A percentile compares a stretch with the other conserved stretches of the same genome.
Conservation (phyloP, 352 stramenopile genomes). For the Peronosclerospora sorghi region DNA sequence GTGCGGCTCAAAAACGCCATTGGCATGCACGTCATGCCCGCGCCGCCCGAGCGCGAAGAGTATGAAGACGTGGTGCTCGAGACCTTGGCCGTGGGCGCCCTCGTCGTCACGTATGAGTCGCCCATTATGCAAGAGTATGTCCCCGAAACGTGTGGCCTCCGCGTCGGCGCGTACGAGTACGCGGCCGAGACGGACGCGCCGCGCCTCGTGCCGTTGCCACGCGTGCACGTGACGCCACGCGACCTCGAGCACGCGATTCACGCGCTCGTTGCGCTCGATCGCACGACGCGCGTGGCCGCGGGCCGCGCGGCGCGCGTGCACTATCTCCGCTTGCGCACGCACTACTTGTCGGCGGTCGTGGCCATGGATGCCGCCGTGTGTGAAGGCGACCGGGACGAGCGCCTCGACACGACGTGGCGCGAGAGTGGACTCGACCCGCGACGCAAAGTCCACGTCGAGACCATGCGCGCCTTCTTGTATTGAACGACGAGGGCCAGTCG, state of each 20-base stretch:
- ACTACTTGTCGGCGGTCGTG: conserved; percentile 53
- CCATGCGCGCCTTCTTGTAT: conserved; percentile 52
- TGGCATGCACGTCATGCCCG: conserved; percentile 54
- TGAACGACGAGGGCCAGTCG: conserved; percentile 47
- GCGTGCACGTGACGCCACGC: conserved; percentile 35
- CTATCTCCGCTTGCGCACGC: conserved; percentile 50
- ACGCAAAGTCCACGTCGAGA: conserved; percentile 45
- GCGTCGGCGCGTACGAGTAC: conserved; percentile 43
- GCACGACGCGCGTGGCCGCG: conserved; percentile 39
- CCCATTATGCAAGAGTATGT: conserved; percentile 71
- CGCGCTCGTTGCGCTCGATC: conserved; percentile 33
- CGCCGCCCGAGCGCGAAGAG: conserved; percentile 39
- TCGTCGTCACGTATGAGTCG: conserved; percentile 56
- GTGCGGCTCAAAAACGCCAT: conserved; percentile 46
- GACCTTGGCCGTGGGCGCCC: conserved; percentile 36
- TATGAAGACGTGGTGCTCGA: conserved; percentile 49
- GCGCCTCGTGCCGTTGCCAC: too few species aligned
- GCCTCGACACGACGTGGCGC: conserved; percentile 26
- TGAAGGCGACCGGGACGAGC: conserved; percentile 44
- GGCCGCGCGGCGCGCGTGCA: conserved; percentile 42
- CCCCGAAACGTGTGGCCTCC: conserved; percentile 37
- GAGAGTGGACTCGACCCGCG: conserved; percentile 49
- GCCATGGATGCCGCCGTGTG: conserved; percentile 55
- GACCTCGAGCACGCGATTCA: conserved; percentile 48
- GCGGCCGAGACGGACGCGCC: not conserved